A percentile compares a stretch with the other conserved stretches of the same genome.
phyloP scores from a whole-genome alignment of 2,329 filamentous ascomycete species.

The Fusarium protoensiforme region DNA sequence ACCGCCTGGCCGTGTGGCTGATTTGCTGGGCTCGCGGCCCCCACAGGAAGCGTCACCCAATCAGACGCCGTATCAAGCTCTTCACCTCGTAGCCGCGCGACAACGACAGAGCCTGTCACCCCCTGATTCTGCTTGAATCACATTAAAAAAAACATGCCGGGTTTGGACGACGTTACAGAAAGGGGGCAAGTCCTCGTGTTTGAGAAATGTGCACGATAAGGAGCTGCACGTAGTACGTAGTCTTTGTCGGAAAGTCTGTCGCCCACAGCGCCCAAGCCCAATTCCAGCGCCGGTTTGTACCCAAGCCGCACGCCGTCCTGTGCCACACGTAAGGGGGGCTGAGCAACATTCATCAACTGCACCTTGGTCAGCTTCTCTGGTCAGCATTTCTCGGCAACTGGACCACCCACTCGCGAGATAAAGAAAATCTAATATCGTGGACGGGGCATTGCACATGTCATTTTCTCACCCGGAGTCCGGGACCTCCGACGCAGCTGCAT shows the following conservation, averaged over 20 bases:
- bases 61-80: slow-evolving; percentile 12
- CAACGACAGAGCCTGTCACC: slow-evolving; percentile 30
- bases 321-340: slow-evolving; percentile 23
- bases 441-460: neutral
- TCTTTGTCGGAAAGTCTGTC: slow-evolving; percentile 11
- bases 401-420: slow-evolving; percentile 7
- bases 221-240: neutral
- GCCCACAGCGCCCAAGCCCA: neutral
- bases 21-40: slow-evolving; percentile 39
- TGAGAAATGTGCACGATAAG: slow-evolving; percentile 15
- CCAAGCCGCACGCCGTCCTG: slow-evolving; percentile 18
- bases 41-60: slow-evolving; percentile 29
- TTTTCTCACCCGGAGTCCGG: neutral
- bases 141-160: slow-evolving; percentile 17
- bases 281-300: neutral
- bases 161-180: slow-evolving; percentile 11
- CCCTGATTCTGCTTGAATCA: slow-evolving; percentile 16
- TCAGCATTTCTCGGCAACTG: slow-evolving; percentile 19
- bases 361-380: slow-evolving; percentile 31
- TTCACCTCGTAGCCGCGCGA: slow-evolving; percentile 41
- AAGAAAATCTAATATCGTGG: slow-evolving; percentile 1
- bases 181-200: slow-evolving; percentile 28
- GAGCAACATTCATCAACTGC: slow-evolving; percentile 12
- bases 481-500: neutral
- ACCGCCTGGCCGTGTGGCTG: slow-evolving; percentile 39